Conservation (phyloP, 805 yeast genomes). For the Nakazawaea peltata region DNA sequence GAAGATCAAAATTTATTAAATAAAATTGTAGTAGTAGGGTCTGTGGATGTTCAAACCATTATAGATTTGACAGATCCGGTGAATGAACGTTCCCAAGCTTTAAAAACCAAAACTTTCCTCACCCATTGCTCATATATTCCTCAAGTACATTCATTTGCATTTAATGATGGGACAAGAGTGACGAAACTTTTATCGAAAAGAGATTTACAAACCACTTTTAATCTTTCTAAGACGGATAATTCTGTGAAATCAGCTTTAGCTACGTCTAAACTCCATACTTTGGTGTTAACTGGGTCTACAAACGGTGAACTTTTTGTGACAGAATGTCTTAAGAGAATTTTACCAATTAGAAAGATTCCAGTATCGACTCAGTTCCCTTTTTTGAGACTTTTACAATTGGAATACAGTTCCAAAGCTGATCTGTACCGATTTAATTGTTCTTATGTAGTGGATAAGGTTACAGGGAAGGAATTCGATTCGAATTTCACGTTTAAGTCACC, state of each 20-base stretch:
- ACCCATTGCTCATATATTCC: conserved; percentile 4
- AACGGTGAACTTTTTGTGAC: conserved; percentile 39
- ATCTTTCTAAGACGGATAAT: conserved; percentile 23
- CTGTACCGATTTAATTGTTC: conserved; percentile 32
- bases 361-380: conserved; percentile 2
- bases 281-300: conserved; percentile 36
- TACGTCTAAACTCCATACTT: conserved; percentile 36
- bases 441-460: conserved; percentile 26
- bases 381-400: conserved; percentile 24
- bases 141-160: conserved; percentile 1
- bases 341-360: conserved; percentile 12
- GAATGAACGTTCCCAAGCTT: not conserved
- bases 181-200: conserved; percentile 6
- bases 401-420: conserved; percentile 28
- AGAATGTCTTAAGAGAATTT: conserved; percentile 26
- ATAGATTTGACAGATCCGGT: conserved; percentile 20
- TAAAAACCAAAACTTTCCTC: not conserved
- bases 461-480: conserved; percentile 22
- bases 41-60: conserved; percentile 29
- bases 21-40: conserved; percentile 27
- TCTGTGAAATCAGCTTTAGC: conserved; percentile 32
- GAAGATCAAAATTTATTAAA: conserved; percentile 13
- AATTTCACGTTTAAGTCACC: conserved; percentile 35
- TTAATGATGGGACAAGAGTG: conserved; percentile 8
- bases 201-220: conserved; percentile 1